phyloP scores from a whole-genome alignment of 78 protist genomes.

The Dictyostelium purpureum region DNA sequence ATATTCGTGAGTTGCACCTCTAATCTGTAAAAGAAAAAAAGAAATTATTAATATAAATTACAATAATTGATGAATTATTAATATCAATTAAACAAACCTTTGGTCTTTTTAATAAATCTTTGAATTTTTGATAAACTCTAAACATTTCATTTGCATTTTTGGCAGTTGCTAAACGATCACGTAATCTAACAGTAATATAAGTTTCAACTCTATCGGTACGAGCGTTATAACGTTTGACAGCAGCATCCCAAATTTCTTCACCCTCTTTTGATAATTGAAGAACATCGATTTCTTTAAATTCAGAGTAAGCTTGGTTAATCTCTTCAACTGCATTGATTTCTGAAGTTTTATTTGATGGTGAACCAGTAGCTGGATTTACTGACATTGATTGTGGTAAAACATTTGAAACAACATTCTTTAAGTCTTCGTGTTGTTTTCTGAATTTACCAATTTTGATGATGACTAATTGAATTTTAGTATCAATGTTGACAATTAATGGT shows the following conservation, averaged over 20 bases:
- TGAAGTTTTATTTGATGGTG: neutral
- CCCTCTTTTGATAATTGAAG: conserved; percentile 75
- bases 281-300: conserved; percentile 70
- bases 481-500: conserved; percentile 32
- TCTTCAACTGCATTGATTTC: conserved; percentile 80
- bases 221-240: conserved; percentile 76
- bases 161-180: conserved; percentile 92
- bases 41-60: too few species aligned
- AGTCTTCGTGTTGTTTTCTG: conserved; percentile 85
- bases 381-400: conserved; percentile 55
- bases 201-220: conserved; percentile 90
- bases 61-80: neutral
- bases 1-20: conserved; percentile 90
- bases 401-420: conserved; percentile 60
- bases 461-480: conserved; percentile 30
- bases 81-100: conserved; percentile 62
- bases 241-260: conserved; percentile 78
- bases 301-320: conserved; percentile 78
- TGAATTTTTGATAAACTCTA: conserved; percentile 90
- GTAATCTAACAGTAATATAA: conserved; percentile 82
- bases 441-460: conserved; percentile 52
- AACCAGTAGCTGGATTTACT: neutral
- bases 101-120: conserved; percentile 88
- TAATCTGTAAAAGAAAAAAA: conserved; percentile 16
- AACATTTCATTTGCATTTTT: conserved; percentile 94